Conservation (phyloP, 1,139 yeast genomes). For the Geotrichum fermentans region DNA sequence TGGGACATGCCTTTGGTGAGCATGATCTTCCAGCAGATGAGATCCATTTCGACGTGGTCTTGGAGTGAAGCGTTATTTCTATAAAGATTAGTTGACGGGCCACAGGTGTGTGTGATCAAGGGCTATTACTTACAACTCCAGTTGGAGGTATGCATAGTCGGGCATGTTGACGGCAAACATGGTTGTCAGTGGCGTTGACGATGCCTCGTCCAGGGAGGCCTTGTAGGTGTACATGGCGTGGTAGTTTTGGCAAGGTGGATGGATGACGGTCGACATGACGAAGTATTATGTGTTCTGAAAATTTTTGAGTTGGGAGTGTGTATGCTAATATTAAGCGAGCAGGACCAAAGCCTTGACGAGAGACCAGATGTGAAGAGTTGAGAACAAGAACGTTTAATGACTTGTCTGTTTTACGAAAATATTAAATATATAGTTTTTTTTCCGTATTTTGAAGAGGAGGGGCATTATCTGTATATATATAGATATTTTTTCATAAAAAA, state of each 20-base stretch:
- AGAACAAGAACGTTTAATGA: too few relatives aligned
- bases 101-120: background rate
- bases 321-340: too few relatives aligned
- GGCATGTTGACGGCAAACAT: constrained; percentile 25
- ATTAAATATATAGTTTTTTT: too few relatives aligned
- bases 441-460: too few relatives aligned
- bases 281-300: too few relatives aligned
- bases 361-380: too few relatives aligned
- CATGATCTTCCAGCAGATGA: constrained; percentile 43
- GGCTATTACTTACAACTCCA: constrained; percentile 35
- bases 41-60: constrained; percentile 33
- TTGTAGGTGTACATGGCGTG: constrained; percentile 18
- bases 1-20: constrained; percentile 37
- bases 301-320: background rate
- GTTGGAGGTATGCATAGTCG: constrained; percentile 40
- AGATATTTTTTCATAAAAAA: too few relatives aligned
- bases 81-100: background rate
- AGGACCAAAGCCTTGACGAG: too few relatives aligned
- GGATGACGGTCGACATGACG: background rate
- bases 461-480: too few relatives aligned
- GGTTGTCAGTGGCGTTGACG: background rate
- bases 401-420: too few relatives aligned
- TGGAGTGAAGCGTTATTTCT: constrained; percentile 5
- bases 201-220: background rate
- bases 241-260: constrained; percentile 10